phyloP scores from a whole-genome alignment of 805 yeast genomes.

The Isabelozyma rhagii region DNA sequence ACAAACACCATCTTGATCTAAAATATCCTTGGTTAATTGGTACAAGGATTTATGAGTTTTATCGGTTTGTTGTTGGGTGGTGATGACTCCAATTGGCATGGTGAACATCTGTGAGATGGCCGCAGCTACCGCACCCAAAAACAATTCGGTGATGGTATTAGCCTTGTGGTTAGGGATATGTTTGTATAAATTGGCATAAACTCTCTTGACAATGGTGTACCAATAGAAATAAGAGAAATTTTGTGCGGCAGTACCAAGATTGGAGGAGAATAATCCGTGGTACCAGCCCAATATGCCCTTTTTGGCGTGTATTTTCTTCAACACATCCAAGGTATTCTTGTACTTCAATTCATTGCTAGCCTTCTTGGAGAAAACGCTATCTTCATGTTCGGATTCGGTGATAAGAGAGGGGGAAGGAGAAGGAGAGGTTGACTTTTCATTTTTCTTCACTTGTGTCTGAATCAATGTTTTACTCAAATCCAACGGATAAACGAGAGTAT shows the following conservation, averaged over 20 bases:
- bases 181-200: conserved; percentile 42
- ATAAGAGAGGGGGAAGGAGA: conserved; percentile 1
- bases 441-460: conserved; percentile 59
- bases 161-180: conserved; percentile 35
- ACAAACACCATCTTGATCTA: conserved; percentile 58
- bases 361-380: conserved; percentile 3
- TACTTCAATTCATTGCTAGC: conserved; percentile 34
- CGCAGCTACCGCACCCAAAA: conserved; percentile 78
- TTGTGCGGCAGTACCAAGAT: conserved; percentile 71
- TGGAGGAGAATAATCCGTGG: conserved; percentile 64
- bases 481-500: conserved; percentile 74
- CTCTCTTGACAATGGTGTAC: conserved; percentile 69
- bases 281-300: conserved; percentile 70
- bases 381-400: conserved; percentile 1
- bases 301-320: conserved; percentile 51
- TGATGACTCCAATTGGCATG: conserved; percentile 74
- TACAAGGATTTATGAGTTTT: conserved; percentile 30
- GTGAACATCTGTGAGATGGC: conserved; percentile 78
- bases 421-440: conserved; percentile 3
- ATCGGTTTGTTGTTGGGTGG: conserved; percentile 59
- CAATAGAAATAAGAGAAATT: conserved; percentile 84
- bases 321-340: conserved; percentile 59
- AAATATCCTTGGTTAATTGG: conserved; percentile 44
- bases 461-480: conserved; percentile 75
- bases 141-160: conserved; percentile 64